A percentile compares a stretch with the other conserved stretches of the same genome.
These are phyloP conservation scores for Agaricus blazei DNA, from an alignment of 768 basidiomycete species.

Conservation along the genomic window DNA sequence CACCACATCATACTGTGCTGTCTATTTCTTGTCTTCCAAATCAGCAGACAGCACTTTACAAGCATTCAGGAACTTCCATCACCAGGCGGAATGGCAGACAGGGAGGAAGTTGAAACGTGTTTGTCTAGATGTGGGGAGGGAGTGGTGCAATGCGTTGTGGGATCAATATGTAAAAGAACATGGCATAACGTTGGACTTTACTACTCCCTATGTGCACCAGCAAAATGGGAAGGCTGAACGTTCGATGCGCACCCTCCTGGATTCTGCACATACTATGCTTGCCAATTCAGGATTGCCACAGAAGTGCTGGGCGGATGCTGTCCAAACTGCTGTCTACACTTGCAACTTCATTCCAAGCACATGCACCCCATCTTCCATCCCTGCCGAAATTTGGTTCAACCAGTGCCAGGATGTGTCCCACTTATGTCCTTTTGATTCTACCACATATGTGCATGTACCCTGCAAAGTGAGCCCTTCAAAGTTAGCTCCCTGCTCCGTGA, in stretches of 20 bases:
- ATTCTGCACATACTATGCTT: constrained; percentile 18
- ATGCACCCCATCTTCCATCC: constrained; percentile 12
- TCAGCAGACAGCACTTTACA: constrained; percentile 11
- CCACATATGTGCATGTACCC: constrained; percentile 23
- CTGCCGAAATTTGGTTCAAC: constrained; percentile 13
- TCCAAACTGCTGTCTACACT: constrained; percentile 3
- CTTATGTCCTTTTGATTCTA: constrained; percentile 25
- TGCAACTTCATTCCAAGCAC: constrained; percentile 9
- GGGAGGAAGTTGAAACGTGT: constrained; percentile 8
- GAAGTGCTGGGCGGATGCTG: constrained; percentile 14
- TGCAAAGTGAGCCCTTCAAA: constrained; percentile 2
- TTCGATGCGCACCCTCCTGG: constrained; percentile 20
- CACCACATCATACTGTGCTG: constrained; percentile 9
- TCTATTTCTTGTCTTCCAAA: constrained; percentile 20
- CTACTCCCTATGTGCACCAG: constrained; percentile 21
- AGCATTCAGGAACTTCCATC: constrained; percentile 12
- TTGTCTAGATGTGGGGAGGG: constrained; percentile 12
- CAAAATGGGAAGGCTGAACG: constrained; percentile 27
- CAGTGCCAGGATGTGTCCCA: constrained; percentile 21
- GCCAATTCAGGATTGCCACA: constrained; percentile 16
- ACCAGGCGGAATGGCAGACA: constrained; percentile 14
- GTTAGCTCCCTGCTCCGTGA: constrained; percentile 12
- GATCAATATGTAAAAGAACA: neutral
- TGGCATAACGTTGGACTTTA: constrained; percentile 14
- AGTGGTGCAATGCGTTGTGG: neutral